A percentile compares a stretch with the other conserved stretches of the same genome.
Evolutionary conservation across 2,329 filamentous ascomycete species (phyloP).

Genomic region (Fusarium pilosicola): DNA sequence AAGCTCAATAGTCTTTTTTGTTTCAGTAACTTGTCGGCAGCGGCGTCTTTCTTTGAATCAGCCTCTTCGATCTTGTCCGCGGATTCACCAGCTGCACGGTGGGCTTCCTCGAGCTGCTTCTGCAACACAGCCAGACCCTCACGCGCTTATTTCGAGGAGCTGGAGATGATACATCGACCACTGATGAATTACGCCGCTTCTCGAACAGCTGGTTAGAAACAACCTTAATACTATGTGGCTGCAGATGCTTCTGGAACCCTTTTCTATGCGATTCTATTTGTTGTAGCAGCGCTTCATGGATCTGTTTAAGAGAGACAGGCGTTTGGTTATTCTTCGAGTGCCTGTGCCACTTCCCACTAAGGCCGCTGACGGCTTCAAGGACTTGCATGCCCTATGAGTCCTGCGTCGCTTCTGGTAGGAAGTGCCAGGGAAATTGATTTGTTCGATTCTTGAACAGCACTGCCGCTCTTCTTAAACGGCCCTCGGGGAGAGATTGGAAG

Average conservation of each 20-base stretch:
- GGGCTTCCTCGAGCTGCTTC: background rate
- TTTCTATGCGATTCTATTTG: background rate
- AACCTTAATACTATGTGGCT: background rate
- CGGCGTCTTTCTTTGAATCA: background rate
- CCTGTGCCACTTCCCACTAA: background rate
- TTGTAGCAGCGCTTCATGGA: background rate
- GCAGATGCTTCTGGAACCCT: background rate
- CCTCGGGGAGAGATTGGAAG: no score
- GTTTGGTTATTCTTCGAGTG: background rate
- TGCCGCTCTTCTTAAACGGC: no score
- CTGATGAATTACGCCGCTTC: background rate
- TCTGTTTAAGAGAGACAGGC: background rate
- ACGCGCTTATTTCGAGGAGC: background rate
- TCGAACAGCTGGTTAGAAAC: background rate
- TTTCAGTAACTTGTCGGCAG: background rate
- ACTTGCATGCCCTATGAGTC: no score
- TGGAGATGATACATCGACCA: background rate
- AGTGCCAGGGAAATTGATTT: no score
- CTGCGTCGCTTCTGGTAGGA: no score
- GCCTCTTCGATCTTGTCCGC: background rate
- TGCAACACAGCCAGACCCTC: background rate
- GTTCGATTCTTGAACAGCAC: no score
- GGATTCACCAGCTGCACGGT: background rate
- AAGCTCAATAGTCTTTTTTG: background rate
- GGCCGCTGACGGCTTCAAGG: no score